Evolutionary conservation across 495 filamentous ascomycete species (phyloP).

Genomic region (Penicillium pancosmium): DNA sequence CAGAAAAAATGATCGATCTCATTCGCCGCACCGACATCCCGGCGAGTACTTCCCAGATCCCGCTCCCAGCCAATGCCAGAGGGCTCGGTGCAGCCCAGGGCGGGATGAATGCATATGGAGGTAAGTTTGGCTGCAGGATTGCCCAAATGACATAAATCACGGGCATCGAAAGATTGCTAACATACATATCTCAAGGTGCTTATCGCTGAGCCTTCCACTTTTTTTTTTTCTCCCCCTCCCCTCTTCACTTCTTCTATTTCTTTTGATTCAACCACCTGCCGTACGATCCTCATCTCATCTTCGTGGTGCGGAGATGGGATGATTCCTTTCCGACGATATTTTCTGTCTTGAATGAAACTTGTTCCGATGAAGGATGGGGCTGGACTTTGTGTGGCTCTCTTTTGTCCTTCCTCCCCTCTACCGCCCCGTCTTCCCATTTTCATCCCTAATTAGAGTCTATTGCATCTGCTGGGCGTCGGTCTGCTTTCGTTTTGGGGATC

Average conservation of each 20-base stretch:
- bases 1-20: constrained; percentile 72
- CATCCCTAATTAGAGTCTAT: constrained; percentile 8
- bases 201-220: constrained; percentile 29
- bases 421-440: neutral
- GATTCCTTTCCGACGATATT: constrained; percentile 19
- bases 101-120: constrained; percentile 33
- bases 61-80: constrained; percentile 39
- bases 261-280: constrained; percentile 6
- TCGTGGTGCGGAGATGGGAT: constrained; percentile 22
- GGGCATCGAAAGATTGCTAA: neutral
- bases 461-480: constrained; percentile 32
- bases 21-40: constrained; percentile 69
- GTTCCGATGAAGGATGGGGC: neutral
- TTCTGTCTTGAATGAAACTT: constrained; percentile 14
- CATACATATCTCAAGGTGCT: constrained; percentile 25
- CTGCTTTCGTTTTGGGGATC: constrained; percentile 21
- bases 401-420: neutral
- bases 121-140: constrained; percentile 28
- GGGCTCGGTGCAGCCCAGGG: constrained; percentile 33
- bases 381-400: neutral
- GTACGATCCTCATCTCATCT: constrained; percentile 14
- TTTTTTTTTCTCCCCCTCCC: neutral
- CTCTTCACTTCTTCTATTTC: no score
- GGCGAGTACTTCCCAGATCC: constrained; percentile 51
- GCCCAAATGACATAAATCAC: no score